Conservation (phyloP, 2,329 filamentous ascomycete species). For the Aspergillus sp. region DNA sequence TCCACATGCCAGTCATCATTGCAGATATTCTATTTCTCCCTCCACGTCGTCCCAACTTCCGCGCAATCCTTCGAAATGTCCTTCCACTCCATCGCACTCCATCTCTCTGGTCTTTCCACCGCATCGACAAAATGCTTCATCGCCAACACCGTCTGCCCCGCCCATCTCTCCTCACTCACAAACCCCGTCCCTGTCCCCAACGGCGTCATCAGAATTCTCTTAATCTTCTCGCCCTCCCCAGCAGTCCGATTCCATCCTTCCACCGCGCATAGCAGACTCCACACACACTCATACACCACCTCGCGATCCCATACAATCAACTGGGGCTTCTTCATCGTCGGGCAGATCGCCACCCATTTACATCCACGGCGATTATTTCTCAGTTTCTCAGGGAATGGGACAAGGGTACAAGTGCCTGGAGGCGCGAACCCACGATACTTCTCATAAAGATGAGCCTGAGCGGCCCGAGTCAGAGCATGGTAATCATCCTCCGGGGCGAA, state of each 20-base stretch:
- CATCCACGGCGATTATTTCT: conserved; percentile 39
- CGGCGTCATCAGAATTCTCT: conserved; percentile 48
- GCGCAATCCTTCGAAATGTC: conserved; percentile 18
- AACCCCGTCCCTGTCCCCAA: conserved; percentile 47
- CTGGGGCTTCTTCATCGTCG: conserved; percentile 49
- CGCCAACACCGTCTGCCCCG: conserved; percentile 46
- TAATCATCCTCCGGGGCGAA: conserved; percentile 43
- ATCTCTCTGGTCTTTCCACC: conserved; percentile 38
- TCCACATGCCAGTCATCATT: too few relatives aligned
- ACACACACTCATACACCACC: conserved; percentile 51
- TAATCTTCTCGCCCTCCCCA: conserved; percentile 23
- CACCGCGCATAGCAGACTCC: conserved; percentile 47
- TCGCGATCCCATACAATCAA: conserved; percentile 47
- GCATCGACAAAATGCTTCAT: conserved; percentile 51
- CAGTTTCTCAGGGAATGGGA: conserved; percentile 41
- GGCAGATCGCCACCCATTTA: conserved; percentile 46
- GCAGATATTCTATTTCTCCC: too few relatives aligned
- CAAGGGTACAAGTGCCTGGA: conserved; percentile 47
- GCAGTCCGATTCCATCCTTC: conserved; percentile 43
- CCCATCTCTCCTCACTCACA: conserved; percentile 46
- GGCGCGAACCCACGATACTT: conserved; percentile 48
- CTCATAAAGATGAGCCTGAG: conserved; percentile 43
- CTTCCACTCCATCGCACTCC: conserved; percentile 37
- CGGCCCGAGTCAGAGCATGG: conserved; percentile 43
- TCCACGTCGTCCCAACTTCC: conserved; percentile 23